Percentiles rank a stretch among this genome's conserved stretches.
phyloP scores from a whole-genome alignment of 768 basidiomycete species.

The Lactifluus hygrophoroides region DNA sequence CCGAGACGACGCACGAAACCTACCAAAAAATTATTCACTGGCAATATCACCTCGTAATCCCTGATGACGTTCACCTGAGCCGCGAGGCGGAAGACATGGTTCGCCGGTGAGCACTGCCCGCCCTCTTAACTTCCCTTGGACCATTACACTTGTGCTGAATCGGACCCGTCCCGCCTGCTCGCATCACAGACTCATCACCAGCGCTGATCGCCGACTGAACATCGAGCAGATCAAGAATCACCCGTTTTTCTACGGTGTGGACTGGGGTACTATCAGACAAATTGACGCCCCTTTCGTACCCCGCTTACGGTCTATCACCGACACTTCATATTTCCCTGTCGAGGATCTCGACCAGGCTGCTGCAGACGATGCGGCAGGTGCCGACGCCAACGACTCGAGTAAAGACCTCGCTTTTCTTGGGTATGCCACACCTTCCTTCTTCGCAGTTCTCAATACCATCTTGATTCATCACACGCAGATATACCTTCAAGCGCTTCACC shows the following conservation, averaged over 20 bases:
- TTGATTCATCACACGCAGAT: slow-evolving; percentile 34
- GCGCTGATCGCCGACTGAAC: slow-evolving; percentile 65
- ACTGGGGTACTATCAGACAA: slow-evolving; percentile 78
- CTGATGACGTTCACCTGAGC: slow-evolving; percentile 90
- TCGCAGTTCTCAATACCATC: background rate
- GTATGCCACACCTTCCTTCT: slow-evolving; percentile 25
- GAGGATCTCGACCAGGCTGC: slow-evolving; percentile 78
- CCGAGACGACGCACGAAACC: slow-evolving; percentile 93
- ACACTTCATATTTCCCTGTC: slow-evolving; percentile 97
- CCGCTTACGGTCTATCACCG: slow-evolving; percentile 83
- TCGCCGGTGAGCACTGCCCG: slow-evolving; percentile 45
- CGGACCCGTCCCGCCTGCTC: background rate
- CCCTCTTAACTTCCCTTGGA: background rate
- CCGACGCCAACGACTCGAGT: slow-evolving; percentile 35
- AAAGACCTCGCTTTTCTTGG: slow-evolving; percentile 56
- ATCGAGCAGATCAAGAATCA: slow-evolving; percentile 88
- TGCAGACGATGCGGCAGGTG: slow-evolving; percentile 36
- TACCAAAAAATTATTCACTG: slow-evolving; percentile 98
- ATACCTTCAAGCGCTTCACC: slow-evolving; percentile 73
- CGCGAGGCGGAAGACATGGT: slow-evolving; percentile 87
- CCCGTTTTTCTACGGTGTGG: slow-evolving; percentile 92
- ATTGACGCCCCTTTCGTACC: slow-evolving; percentile 98
- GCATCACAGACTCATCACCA: slow-evolving; percentile 63
- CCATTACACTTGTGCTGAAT: background rate
- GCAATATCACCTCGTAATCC: slow-evolving; percentile 78